Evolutionary conservation across 2,329 filamentous ascomycete genomes (phyloP).

Genomic region (Metarhizium guizhouense): DNA sequence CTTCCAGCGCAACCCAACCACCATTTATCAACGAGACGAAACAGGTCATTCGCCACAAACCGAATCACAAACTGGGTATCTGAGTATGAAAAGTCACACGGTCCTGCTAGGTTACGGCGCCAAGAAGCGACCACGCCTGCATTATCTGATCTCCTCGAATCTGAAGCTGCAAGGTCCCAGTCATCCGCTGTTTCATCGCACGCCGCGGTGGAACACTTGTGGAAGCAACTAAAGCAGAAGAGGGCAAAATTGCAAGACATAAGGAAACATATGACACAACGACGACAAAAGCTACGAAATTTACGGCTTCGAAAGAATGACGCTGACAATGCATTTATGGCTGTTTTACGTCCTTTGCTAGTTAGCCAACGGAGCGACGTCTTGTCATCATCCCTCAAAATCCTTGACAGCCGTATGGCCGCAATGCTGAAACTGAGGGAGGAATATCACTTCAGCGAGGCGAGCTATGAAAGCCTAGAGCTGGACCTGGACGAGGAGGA

Average conservation of each 20-base stretch:
- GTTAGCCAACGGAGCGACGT: slow-evolving; percentile 15
- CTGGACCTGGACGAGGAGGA: slow-evolving; percentile 25
- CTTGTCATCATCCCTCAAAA: slow-evolving; percentile 11
- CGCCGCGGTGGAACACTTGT: slow-evolving; percentile 24
- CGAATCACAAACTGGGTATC: slow-evolving; percentile 26
- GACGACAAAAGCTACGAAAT: slow-evolving; percentile 21
- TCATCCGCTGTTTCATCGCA: slow-evolving; percentile 12
- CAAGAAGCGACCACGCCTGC: slow-evolving; percentile 5
- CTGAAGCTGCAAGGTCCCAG: background rate
- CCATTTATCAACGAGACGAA: slow-evolving; percentile 12
- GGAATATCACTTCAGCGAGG: slow-evolving; percentile 27
- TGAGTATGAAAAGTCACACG: slow-evolving; percentile 19
- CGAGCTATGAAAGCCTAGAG: slow-evolving; percentile 28
- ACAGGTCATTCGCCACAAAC: slow-evolving; percentile 20
- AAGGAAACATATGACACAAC: slow-evolving; percentile 22
- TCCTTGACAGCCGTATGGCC: slow-evolving; percentile 20
- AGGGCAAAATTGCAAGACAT: slow-evolving; percentile 19
- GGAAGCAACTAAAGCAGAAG: slow-evolving; percentile 26
- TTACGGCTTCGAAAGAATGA: slow-evolving; percentile 24
- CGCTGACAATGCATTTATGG: slow-evolving; percentile 32
- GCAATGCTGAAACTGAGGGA: slow-evolving; percentile 29
- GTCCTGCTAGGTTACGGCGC: slow-evolving; percentile 11
- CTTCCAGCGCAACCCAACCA: slow-evolving; percentile 18
- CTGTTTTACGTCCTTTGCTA: slow-evolving; percentile 26
- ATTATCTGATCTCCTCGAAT: slow-evolving; percentile 6